These are phyloP conservation scores for Ambrosiella cleistominuta DNA, from an alignment of 2,329 filamentous ascomycete species.

Conservation along the genomic window DNA sequence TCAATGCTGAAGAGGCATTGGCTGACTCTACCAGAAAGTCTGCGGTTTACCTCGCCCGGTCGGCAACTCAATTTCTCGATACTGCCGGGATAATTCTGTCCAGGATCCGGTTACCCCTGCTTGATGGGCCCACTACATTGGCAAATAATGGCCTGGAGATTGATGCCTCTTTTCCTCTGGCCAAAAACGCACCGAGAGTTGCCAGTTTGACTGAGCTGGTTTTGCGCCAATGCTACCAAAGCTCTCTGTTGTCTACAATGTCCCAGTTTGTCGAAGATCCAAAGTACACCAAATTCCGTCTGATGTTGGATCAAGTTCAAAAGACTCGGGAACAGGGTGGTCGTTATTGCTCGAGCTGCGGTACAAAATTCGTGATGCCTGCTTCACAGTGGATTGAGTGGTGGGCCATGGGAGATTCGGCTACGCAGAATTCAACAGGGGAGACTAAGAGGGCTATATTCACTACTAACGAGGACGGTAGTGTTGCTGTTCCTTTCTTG, in stretches of 20 bases:
- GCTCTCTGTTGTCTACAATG: conserved; percentile 26
- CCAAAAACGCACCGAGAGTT: conserved; percentile 15
- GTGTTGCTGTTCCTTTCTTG: conserved; percentile 13
- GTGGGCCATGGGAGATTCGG: conserved; percentile 22
- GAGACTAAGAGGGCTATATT: conserved; percentile 2
- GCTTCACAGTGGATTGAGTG: conserved; percentile 46
- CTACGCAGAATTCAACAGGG: not conserved
- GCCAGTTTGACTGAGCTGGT: conserved; percentile 35
- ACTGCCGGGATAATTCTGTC: conserved; percentile 6
- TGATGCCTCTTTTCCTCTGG: conserved; percentile 14
- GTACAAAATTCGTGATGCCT: conserved; percentile 30
- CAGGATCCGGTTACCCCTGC: not conserved
- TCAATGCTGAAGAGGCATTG: conserved; percentile 6
- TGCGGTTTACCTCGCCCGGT: conserved; percentile 11
- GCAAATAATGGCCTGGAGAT: conserved; percentile 5
- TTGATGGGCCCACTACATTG: not conserved
- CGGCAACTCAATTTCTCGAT: conserved; percentile 9
- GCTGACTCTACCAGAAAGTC: conserved; percentile 9
- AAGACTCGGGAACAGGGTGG: conserved; percentile 25
- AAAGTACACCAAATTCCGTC: conserved; percentile 21
- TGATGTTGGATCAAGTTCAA: conserved; percentile 6
- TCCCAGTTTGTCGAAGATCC: conserved; percentile 26
- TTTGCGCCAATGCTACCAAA: conserved; percentile 28
- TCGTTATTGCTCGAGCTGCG: conserved; percentile 34
- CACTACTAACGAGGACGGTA: conserved; percentile 8